Base-by-base conservation (phyloP, 1,139 yeast genomes). In the Diutina catenulata region DNA sequence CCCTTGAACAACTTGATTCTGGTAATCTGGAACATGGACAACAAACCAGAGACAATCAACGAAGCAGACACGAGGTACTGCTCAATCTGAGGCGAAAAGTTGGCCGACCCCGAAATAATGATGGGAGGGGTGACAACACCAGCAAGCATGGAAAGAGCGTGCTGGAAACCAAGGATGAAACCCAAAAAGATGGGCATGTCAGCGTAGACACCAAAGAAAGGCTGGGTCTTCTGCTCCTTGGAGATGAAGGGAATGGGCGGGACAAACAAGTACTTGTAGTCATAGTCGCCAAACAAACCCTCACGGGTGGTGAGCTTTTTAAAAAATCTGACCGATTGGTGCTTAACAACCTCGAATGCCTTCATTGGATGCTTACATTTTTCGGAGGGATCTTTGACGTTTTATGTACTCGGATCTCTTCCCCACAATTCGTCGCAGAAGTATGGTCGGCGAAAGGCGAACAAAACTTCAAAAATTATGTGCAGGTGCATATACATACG, bases 121-220 rank as follows among this genome's bases (percentile, higher is more conserved):
- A 84, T 59, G 3, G 95, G 93, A 5, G 95, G 94, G 13, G 94
- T 67, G 28, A 81, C 80, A 37, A 87, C 74, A 50, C 95, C 95
- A 8, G 94, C 95, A 59, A 87, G 61, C 94, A 86, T 84, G 33
- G 95, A 80, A 47, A 87, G 61, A 1, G 94, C 65, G 54, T 87
- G 96, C 59, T 86, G 95, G 47, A 87, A 68, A 14, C 95, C 95
- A 36, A 87, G 68, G 5, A 86, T 47, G 40, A 81, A 57, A 2
- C 94, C 94, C 40, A 86, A 62, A 11, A 81, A 52, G 16, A 84
- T 49, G 0, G 96, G 96, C 76, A 87, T 77, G 6, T 78, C 82
- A 32, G 80, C 74, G 53, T 84, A 62, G 37, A 86, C 59, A 2
- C 91, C 87, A 50, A 86, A 86, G 56, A 86, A 86, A 9, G 94